Base-by-base conservation (phyloP, 2,329 filamentous ascomycete species). In the Magnaporthales sp. region DNA sequence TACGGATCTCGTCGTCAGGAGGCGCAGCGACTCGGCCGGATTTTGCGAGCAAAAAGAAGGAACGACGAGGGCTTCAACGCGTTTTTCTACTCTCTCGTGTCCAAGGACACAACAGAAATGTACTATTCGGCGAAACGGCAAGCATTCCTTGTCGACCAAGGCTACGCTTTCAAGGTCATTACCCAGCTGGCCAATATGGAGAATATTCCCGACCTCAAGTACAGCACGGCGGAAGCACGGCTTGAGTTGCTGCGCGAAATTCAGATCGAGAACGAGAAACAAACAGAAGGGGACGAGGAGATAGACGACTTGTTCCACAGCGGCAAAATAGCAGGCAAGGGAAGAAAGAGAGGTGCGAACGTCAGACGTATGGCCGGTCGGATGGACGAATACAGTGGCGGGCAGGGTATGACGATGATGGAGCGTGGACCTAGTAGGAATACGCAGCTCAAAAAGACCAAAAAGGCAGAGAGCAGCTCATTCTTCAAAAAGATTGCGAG, bases 11-110 rank as follows among this genome's bases (percentile, higher is more conserved):
- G 94, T 72, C 90, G 94, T 80, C 94, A 98, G 77, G 94, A 98
- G 80, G 94, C 94, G 0, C 94, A 98, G 75, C 88, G 94, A 3
- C 83, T 98, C 0, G 94, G 94, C 2, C 89, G 94, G 65, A 98
- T 99, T 72, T 86, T 99, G 2, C 86, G 94, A 78, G 94, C 94
- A 19, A 99, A 98, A 79, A 87, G 95, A 29, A 86, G 94, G 76
- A 97, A 97, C 72, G 95, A 98, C 72, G 94, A 97, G 77, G 94
- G 94, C 9, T 99, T 99, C 78, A 98, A 99, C 75, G 95, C 94
- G 0, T 99, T 98, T 77, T 99, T 99, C 81, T 99, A 99, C 79
- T 96, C 92, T 0, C 84, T 99, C 0, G 94, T 99, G 4, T 96
- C 92, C 4, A 98, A 98, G 76, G 94, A 98, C 75, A 98, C 95